phyloP scores from a whole-genome alignment of 495 filamentous ascomycete species.

The Hyaloscypha hepaticicola region DNA sequence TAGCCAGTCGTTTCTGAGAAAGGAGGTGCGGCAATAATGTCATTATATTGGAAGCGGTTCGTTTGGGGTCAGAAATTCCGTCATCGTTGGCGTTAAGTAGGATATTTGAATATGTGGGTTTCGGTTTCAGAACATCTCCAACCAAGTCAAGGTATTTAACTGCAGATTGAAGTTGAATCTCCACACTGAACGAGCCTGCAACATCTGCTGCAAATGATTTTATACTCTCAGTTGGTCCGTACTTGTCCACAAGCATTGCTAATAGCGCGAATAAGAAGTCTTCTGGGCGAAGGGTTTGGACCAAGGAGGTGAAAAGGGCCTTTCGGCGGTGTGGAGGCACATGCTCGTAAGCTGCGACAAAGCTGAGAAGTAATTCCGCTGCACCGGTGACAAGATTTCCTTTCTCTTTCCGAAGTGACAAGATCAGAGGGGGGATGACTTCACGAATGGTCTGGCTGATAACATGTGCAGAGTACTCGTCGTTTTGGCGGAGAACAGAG shows the following conservation, averaged over 20 bases:
- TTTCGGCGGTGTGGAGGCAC: conserved; percentile 82
- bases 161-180: conserved; percentile 67
- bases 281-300: conserved; percentile 75
- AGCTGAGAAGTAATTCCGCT: conserved; percentile 84
- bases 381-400: conserved; percentile 73
- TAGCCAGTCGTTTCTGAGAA: conserved; percentile 46
- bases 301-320: conserved; percentile 75
- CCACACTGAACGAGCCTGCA: conserved; percentile 54
- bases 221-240: conserved; percentile 52
- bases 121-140: conserved; percentile 68
- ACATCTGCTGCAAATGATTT: conserved; percentile 54
- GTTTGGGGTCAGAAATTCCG: conserved; percentile 54
- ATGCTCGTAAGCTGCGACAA: conserved; percentile 91
- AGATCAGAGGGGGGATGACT: conserved; percentile 87
- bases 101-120: conserved; percentile 62
- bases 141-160: conserved; percentile 71
- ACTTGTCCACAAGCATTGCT: conserved; percentile 70
- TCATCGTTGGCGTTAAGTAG: conserved; percentile 67
- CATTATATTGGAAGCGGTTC: conserved; percentile 62
- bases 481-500: conserved; percentile 81
- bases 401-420: conserved; percentile 76
- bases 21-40: conserved; percentile 55
- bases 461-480: conserved; percentile 93
- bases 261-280: conserved; percentile 77
- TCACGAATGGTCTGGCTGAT: conserved; percentile 86